phyloP scores from a whole-genome alignment of 2,329 filamentous ascomycete genomes.

The Magnaporthiopsis poae region DNA sequence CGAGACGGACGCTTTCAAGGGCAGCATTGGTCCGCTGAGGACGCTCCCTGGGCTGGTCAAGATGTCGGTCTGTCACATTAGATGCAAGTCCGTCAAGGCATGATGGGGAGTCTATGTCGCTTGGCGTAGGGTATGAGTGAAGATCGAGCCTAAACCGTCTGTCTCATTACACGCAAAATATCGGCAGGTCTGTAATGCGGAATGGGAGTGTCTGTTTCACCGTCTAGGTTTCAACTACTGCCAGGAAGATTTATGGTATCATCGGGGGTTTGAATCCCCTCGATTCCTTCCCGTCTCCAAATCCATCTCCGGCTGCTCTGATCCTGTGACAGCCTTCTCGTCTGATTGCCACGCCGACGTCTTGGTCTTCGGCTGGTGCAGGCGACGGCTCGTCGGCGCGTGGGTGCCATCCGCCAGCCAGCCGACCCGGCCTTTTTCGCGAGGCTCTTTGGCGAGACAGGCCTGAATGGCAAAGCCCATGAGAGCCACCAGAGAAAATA shows the following conservation, averaged over 20 bases:
- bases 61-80: constrained; percentile 16
- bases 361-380: neutral
- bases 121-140: neutral
- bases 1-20: constrained; percentile 25
- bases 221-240: too few relatives aligned
- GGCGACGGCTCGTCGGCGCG: neutral
- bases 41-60: constrained; percentile 16
- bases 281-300: neutral
- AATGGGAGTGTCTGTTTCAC: too few relatives aligned
- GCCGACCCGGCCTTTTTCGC: constrained; percentile 31
- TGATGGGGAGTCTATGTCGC: neutral
- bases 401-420: constrained; percentile 30
- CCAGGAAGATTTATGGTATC: too few relatives aligned
- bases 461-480: constrained; percentile 27
- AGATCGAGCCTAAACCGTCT: neutral
- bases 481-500: constrained; percentile 22
- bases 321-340: neutral
- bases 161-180: neutral
- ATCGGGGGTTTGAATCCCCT: neutral
- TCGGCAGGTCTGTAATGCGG: too few relatives aligned
- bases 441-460: constrained; percentile 28
- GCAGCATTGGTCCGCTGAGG: constrained; percentile 20
- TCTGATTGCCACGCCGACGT: neutral
- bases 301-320: too few relatives aligned
- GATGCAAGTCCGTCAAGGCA: neutral